Conservation (phyloP, 2,329 filamentous ascomycete species). For the Fusarium xylarioides region DNA sequence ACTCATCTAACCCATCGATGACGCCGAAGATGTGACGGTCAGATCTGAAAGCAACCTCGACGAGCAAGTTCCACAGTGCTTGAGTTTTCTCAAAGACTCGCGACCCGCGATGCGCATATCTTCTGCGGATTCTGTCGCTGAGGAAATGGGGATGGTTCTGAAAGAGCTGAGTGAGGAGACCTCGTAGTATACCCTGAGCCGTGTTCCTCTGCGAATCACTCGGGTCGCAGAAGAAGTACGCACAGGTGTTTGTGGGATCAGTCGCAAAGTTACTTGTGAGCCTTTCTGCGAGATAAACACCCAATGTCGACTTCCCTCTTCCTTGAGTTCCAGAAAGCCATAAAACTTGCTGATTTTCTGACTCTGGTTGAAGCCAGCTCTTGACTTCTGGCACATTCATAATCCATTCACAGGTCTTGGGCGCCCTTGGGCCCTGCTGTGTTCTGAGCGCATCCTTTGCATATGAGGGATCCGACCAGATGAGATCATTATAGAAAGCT, state of each 20-base stretch:
- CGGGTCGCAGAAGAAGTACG: constrained; percentile 20
- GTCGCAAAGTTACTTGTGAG: constrained; percentile 15
- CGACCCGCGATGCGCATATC: constrained; percentile 15
- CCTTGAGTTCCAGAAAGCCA: constrained; percentile 19
- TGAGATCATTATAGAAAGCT: constrained; percentile 22
- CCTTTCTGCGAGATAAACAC: constrained; percentile 16
- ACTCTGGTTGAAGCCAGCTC: constrained; percentile 9
- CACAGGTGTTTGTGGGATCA: constrained; percentile 14
- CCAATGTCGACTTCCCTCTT: constrained; percentile 20
- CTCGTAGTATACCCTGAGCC: constrained; percentile 19
- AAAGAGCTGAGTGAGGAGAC: constrained; percentile 20
- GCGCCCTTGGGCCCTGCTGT: constrained; percentile 14
- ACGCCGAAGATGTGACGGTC: constrained; percentile 22
- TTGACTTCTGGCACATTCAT: constrained; percentile 6
- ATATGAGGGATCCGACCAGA: constrained; percentile 18
- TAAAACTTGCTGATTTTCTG: neutral
- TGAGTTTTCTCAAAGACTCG: constrained; percentile 22
- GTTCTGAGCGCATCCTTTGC: constrained; percentile 21
- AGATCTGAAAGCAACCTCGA: constrained; percentile 22
- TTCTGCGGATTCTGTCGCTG: constrained; percentile 24
- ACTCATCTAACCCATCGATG: constrained; percentile 23
- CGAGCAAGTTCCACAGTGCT: constrained; percentile 22
- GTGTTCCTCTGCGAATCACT: constrained; percentile 19
- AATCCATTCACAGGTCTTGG: constrained; percentile 26
- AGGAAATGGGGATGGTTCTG: constrained; percentile 21